Evolutionary conservation across 805 yeast genomes (phyloP).

Genomic region (Wickerhamiella qilinensis): DNA sequence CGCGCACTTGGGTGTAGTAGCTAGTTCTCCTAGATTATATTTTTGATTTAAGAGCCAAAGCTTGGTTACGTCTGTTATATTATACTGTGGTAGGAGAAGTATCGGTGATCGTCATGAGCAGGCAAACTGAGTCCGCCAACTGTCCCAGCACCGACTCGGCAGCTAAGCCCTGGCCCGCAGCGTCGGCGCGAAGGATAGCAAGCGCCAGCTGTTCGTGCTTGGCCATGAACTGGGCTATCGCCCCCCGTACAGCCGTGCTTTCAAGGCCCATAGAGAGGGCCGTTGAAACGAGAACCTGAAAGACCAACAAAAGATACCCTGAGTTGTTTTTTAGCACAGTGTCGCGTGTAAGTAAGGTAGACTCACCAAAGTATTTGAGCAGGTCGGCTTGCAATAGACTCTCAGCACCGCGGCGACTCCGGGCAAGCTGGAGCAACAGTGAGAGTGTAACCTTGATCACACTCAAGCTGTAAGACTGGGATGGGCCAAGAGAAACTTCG

Average conservation of each 20-base stretch:
- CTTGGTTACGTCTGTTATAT: too few species aligned
- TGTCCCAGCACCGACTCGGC: constrained; percentile 27
- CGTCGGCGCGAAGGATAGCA: constrained; percentile 47
- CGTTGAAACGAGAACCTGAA: constrained; percentile 54
- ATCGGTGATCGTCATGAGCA: constrained; percentile 35
- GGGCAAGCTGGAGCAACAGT: constrained; percentile 58
- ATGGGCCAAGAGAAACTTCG: constrained; percentile 16
- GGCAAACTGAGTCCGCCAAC: constrained; percentile 38
- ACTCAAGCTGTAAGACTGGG: constrained; percentile 13
- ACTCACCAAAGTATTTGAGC: constrained; percentile 41
- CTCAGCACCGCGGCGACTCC: constrained; percentile 61
- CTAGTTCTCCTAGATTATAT: not conserved
- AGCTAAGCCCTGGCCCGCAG: constrained; percentile 15
- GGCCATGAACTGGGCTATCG: constrained; percentile 34
- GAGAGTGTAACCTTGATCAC: constrained; percentile 58
- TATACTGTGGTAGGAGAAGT: not conserved
- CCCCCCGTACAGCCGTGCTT: constrained; percentile 40
- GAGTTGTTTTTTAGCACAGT: constrained; percentile 60
- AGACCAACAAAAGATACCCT: constrained; percentile 56
- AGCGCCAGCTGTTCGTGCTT: constrained; percentile 39
- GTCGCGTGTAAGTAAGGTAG: constrained; percentile 46
- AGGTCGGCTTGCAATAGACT: constrained; percentile 60
- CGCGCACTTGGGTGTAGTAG: not conserved
- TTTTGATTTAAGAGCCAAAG: not conserved
- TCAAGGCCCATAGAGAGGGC: constrained; percentile 64